These are phyloP conservation scores for Fusarium pseudoanthophilum DNA, from an alignment of 2,329 filamentous ascomycete species.

Conservation along the genomic window DNA sequence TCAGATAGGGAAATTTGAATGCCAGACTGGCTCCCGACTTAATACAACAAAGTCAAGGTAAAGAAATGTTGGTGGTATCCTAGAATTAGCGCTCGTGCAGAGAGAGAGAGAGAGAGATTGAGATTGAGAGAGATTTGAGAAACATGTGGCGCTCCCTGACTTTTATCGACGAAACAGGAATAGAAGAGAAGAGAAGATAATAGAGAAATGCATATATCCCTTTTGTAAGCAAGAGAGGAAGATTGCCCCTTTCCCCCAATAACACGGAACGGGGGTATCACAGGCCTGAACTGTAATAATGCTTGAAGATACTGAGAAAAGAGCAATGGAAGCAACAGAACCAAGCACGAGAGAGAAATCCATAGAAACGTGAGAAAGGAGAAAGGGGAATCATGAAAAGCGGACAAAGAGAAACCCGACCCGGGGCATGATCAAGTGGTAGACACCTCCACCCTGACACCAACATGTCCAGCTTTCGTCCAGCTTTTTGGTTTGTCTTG, in stretches of 20 bases:
- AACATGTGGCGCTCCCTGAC: constrained; percentile 41
- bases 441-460: constrained; percentile 35
- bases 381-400: constrained; percentile 41
- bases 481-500: constrained; percentile 37
- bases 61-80: constrained; percentile 46
- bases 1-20: constrained; percentile 42
- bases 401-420: constrained; percentile 30
- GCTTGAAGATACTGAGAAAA: constrained; percentile 38
- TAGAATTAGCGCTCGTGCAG: constrained; percentile 44
- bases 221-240: constrained; percentile 46
- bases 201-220: constrained; percentile 42
- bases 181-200: constrained; percentile 46
- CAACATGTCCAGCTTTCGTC: constrained; percentile 35
- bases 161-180: constrained; percentile 45
- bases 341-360: constrained; percentile 36
- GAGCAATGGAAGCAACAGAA: constrained; percentile 40
- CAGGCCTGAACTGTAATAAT: constrained; percentile 35
- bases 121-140: constrained; percentile 36
- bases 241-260: constrained; percentile 27
- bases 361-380: constrained; percentile 39
- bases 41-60: constrained; percentile 37
- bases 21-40: constrained; percentile 39
- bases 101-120: constrained; percentile 38
- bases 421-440: constrained; percentile 36
- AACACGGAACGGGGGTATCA: constrained; percentile 34